Evolutionary conservation across 2,329 filamentous ascomycete species (phyloP).

Genomic region (Aspergillus ustus): DNA sequence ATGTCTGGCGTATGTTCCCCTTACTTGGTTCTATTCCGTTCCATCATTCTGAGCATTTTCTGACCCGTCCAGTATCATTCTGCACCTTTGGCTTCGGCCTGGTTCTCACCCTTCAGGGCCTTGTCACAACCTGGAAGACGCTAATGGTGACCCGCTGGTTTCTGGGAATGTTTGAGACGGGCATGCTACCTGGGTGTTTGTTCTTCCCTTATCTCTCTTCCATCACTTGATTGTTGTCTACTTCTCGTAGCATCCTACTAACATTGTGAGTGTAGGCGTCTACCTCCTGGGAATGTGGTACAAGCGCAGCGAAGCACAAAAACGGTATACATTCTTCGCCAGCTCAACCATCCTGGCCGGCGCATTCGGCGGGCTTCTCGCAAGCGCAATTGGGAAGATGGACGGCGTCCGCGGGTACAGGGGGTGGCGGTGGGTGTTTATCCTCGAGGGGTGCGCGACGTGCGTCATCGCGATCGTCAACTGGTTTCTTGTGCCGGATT

Average conservation of each 20-base stretch:
- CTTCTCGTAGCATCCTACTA: too few species aligned
- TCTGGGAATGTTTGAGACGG: slow-evolving; percentile 71
- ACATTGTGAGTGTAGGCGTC: slow-evolving; percentile 33
- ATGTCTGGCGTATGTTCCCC: slow-evolving; percentile 61
- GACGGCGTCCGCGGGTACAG: slow-evolving; percentile 58
- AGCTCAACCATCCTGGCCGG: slow-evolving; percentile 64
- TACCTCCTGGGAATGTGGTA: slow-evolving; percentile 84
- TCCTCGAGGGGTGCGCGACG: slow-evolving; percentile 67
- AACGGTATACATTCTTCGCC: slow-evolving; percentile 89
- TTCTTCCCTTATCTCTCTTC: neutral
- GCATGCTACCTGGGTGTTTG: slow-evolving; percentile 69
- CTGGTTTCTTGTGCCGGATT: slow-evolving; percentile 71
- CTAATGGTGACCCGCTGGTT: slow-evolving; percentile 82
- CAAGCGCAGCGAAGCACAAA: slow-evolving; percentile 79
- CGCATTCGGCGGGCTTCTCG: slow-evolving; percentile 64
- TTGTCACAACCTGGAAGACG: slow-evolving; percentile 76
- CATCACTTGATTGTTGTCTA: neutral
- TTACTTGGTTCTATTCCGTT: too few species aligned
- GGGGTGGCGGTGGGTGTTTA: slow-evolving; percentile 54
- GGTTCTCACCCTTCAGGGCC: slow-evolving; percentile 73
- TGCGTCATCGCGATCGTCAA: slow-evolving; percentile 59
- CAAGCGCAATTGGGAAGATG: slow-evolving; percentile 62
- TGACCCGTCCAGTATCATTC: slow-evolving; percentile 56
- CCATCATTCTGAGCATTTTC: neutral
- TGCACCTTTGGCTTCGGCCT: slow-evolving; percentile 88